Base-by-base conservation (phyloP, 1,139 yeast genomes). In the Protomyces inouyei region DNA sequence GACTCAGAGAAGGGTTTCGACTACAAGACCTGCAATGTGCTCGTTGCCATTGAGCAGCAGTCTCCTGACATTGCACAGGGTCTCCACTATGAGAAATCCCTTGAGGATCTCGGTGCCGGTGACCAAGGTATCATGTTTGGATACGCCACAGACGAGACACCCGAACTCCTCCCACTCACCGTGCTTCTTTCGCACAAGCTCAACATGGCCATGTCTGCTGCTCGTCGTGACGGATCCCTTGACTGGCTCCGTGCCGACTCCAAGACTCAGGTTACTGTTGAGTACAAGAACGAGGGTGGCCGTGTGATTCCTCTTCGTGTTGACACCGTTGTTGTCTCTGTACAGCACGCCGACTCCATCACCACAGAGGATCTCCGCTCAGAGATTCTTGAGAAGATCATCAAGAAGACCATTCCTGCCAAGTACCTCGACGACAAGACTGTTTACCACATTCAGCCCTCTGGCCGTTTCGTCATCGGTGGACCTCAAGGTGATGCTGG, bases 401-500 rank as follows among this genome's bases (percentile, higher is more conserved):
- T 93, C 79, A 85, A 89, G 80, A 88, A 88, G 82, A 97, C 92
- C 72, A 90, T 92, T 71, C 97, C 98, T 75, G 86, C 86, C 68
- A 81, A 90, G 72, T 83, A 88, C 76, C 85, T 93, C 76, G 98
- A 95, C 77, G 97, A 87, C 76, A 89, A 88, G 81, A 93, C 99
- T 77, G 82, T 86, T 75, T 92, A 90, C 85, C 98, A 92, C 86
- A 90, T 95, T 76, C 98, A 93, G 82, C 99, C 99, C 73, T 92
- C 98, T 70, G 99, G 99, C 74, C 88, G 98, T 81, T 93, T 93
- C 85, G 97, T 95, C 75, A 93, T 93, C 78, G 99, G 99, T 82
- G 99, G 99, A 79, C 98, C 98, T 72, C 98, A 93, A 82, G 99
- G 99, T 85, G 99, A 93, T 77, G 98, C 99, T 71, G 99, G 99